Conservation (phyloP, 2,329 filamentous ascomycete genomes). For the Dothideomycetes sp. region DNA sequence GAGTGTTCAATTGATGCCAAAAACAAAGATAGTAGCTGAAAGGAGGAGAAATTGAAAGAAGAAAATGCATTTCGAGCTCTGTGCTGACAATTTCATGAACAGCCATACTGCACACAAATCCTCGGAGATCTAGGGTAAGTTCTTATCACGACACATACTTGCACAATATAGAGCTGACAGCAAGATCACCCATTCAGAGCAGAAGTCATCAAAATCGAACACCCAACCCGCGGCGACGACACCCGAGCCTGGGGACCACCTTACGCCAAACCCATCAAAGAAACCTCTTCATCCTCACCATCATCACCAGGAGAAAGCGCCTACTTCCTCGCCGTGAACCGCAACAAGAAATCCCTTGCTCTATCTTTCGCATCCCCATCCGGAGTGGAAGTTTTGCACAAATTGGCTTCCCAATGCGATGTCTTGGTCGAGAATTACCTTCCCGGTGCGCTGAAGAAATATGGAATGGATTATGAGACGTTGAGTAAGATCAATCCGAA, state of each 20-base stretch:
- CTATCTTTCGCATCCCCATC: constrained; percentile 80
- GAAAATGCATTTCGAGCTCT: no score
- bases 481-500: constrained; percentile 71
- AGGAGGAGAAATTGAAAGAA: no score
- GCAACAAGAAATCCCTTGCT: constrained; percentile 91
- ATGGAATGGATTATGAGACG: constrained; percentile 78
- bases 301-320: constrained; percentile 79
- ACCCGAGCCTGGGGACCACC: constrained; percentile 95
- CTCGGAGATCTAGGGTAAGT: constrained; percentile 84
- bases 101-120: constrained; percentile 98
- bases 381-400: constrained; percentile 79
- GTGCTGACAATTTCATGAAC: no score
- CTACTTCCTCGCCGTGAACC: constrained; percentile 87
- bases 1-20: no score
- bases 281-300: constrained; percentile 32
- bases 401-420: constrained; percentile 74
- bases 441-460: constrained; percentile 81
- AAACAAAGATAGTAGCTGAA: no score
- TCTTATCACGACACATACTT: constrained; percentile 23
- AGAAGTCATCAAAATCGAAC: constrained; percentile 95
- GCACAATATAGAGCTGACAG: constrained; percentile 3
- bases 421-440: constrained; percentile 96
- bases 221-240: constrained; percentile 83
- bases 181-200: constrained; percentile 47
- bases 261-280: constrained; percentile 67